Conservation (phyloP, 2,329 filamentous ascomycete species). For the Diaporthe longicolla region DNA sequence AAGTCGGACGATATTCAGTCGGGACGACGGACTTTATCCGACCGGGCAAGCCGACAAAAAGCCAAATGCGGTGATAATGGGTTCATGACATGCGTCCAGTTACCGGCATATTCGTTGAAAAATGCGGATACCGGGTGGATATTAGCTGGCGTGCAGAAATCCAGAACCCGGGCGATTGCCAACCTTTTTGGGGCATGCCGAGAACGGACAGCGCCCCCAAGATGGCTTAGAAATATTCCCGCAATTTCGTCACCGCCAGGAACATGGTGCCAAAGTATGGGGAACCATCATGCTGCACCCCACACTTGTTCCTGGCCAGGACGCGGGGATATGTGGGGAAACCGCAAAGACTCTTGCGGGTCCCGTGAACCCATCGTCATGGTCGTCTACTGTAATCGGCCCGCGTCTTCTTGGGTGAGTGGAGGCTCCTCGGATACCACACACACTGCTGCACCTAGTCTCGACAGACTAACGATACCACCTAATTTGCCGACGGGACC, state of each 20-base stretch:
- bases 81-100: slow-evolving; percentile 9
- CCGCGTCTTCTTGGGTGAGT: slow-evolving; percentile 5
- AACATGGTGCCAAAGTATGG: slow-evolving; percentile 18
- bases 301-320: slow-evolving; percentile 21
- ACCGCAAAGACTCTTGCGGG: not conserved
- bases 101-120: not conserved
- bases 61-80: not conserved
- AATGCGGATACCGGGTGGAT: not conserved
- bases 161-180: not conserved
- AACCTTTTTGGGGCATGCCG: slow-evolving; percentile 17
- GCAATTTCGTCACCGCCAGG: slow-evolving; percentile 33
- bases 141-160: not conserved
- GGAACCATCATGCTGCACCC: slow-evolving; percentile 31
- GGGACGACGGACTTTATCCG: slow-evolving; percentile 6
- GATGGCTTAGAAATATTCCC: not conserved
- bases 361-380: slow-evolving; percentile 22
- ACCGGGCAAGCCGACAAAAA: slow-evolving; percentile 11
- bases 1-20: slow-evolving; percentile 14
- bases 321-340: slow-evolving; percentile 36
- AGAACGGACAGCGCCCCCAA: not conserved
- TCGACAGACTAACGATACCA: not conserved
- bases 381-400: slow-evolving; percentile 21
- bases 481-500: slow-evolving; percentile 5
- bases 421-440: not conserved
- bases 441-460: not conserved